Conservation (phyloP, 371 early-diverging fungal species). For the Mortierella sp. region DNA sequence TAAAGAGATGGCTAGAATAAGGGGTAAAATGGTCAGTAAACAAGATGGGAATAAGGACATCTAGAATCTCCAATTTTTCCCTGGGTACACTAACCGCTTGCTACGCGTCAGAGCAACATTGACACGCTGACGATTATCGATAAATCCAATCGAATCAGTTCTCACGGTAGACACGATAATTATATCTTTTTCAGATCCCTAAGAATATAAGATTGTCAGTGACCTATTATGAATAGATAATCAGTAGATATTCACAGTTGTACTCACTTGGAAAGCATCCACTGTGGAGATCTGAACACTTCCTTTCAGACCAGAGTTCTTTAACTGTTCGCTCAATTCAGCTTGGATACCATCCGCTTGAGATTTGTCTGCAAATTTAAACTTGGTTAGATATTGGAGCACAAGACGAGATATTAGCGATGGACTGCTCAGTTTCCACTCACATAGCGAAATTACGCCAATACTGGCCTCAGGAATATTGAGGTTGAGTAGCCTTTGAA, state of each 20-base stretch:
- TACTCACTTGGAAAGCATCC: slow-evolving; percentile 79
- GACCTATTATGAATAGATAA: not conserved
- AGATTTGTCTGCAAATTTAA: slow-evolving; percentile 66
- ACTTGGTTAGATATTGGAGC: not conserved
- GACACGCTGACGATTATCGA: slow-evolving; percentile 67
- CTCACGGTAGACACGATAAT: slow-evolving; percentile 84
- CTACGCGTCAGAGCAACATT: slow-evolving; percentile 75
- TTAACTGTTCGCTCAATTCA: slow-evolving; percentile 39
- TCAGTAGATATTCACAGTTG: not conserved
- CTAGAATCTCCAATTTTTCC: not conserved
- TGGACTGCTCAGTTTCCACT: slow-evolving; percentile 25
- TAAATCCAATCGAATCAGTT: slow-evolving; percentile 67
- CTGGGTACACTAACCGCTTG: slow-evolving; percentile 49
- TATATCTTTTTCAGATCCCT: slow-evolving; percentile 88
- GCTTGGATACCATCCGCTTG: slow-evolving; percentile 69
- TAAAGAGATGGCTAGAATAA: slow-evolving; percentile 69
- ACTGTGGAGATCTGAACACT: slow-evolving; percentile 79
- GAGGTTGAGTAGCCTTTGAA: slow-evolving; percentile 58
- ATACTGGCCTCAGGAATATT: slow-evolving; percentile 62
- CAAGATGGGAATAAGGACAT: not conserved
- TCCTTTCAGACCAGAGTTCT: slow-evolving; percentile 40
- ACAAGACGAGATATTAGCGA: not conserved
- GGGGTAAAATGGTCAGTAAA: slow-evolving; percentile 3
- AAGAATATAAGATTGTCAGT: not conserved
- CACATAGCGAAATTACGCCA: slow-evolving; percentile 80